phyloP scores from a whole-genome alignment of 1,139 yeast genomes.

The Magnusiomyces starmeri region DNA sequence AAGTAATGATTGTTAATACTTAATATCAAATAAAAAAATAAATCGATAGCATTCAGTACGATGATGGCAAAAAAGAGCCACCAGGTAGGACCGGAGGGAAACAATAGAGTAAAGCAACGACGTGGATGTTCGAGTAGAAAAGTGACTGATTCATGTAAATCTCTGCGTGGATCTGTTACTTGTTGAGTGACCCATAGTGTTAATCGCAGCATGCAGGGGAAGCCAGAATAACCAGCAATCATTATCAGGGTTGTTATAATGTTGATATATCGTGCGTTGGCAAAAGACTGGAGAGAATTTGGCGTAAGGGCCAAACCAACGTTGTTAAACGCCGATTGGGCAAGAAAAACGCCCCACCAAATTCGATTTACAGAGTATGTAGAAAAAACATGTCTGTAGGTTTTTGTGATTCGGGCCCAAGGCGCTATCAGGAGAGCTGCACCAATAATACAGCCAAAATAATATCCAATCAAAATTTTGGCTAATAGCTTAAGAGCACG shows the following conservation, averaged over 20 bases:
- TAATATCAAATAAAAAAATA: constrained; percentile 70
- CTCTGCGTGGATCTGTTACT: constrained; percentile 49
- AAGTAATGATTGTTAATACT: constrained; percentile 49
- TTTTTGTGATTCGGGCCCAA: constrained; percentile 46
- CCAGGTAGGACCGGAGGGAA: constrained; percentile 92
- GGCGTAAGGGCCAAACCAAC: constrained; percentile 76
- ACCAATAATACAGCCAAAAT: constrained; percentile 64
- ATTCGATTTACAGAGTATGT: constrained; percentile 47
- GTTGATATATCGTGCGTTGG: constrained; percentile 54
- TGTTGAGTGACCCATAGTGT: constrained; percentile 74
- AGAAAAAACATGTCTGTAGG: constrained; percentile 41
- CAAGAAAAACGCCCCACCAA: constrained; percentile 91
- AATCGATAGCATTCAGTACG: constrained; percentile 67
- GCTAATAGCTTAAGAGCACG: constrained; percentile 74
- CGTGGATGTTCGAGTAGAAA: constrained; percentile 91
- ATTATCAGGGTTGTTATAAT: constrained; percentile 59
- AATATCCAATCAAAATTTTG: constrained; percentile 56
- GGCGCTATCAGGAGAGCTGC: constrained; percentile 54
- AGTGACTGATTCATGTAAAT: constrained; percentile 59
- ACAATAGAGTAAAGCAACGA: constrained; percentile 85
- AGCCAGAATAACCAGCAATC: constrained; percentile 88
- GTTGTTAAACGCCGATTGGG: constrained; percentile 73
- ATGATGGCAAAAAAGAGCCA: constrained; percentile 75
- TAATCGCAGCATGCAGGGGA: constrained; percentile 73
- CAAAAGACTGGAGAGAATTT: constrained; percentile 64